Conservation (phyloP, 2,329 filamentous ascomycete species). For the Byssoonygena ceratinophila region DNA sequence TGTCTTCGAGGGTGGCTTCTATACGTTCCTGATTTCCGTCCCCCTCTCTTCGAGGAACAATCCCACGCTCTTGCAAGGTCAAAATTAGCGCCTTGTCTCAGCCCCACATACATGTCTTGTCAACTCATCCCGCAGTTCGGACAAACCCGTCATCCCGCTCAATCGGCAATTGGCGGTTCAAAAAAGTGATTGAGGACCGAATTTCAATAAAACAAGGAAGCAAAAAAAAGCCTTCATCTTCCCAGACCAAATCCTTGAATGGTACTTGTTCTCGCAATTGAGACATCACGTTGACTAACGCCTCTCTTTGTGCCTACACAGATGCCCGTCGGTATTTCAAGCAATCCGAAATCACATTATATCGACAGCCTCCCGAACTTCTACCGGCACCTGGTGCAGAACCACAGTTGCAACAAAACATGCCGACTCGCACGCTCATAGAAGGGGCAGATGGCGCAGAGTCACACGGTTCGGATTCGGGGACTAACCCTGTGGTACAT, state of each 20-base stretch:
- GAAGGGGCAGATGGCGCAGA: not conserved
- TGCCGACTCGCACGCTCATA: not conserved
- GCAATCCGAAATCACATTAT: constrained; percentile 96
- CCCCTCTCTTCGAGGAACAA: not conserved
- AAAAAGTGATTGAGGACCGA: not conserved
- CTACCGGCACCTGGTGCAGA: not conserved
- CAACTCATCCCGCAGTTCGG: not conserved
- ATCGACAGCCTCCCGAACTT: constrained; percentile 55
- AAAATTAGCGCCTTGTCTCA: not conserved
- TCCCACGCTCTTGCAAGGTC: not conserved
- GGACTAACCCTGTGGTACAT: not conserved
- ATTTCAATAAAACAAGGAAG: not conserved
- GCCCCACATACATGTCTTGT: constrained; percentile 2
- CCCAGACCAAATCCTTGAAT: not conserved
- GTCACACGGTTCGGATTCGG: not conserved
- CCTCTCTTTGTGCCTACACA: constrained; percentile 29
- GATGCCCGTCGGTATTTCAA: constrained; percentile 98
- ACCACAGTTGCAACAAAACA: constrained; percentile 1
- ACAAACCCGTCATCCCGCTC: constrained; percentile 12
- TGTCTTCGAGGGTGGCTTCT: not conserved
- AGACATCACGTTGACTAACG: not conserved
- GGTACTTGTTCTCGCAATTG: not conserved
- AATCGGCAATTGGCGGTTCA: constrained; percentile 17
- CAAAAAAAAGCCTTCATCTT: not conserved
- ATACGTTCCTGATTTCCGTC: not conserved